Percentiles rank a stretch among this genome's conserved stretches.
phyloP scores from a whole-genome alignment of 208 protist species.

The Leishmania aethiopica region DNA sequence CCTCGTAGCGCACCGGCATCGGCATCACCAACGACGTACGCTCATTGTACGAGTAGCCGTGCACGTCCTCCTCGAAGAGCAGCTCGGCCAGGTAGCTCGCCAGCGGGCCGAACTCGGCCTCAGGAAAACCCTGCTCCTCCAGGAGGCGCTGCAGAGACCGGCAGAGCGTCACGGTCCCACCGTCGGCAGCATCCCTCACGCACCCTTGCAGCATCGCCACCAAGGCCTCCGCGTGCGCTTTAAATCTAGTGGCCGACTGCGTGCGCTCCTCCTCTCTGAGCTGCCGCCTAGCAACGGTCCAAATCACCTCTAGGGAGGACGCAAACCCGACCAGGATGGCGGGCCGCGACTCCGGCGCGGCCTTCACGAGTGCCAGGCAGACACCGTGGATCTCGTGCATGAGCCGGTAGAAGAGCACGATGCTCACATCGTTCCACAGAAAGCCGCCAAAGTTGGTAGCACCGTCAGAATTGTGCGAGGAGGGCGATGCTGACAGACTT shows the following conservation, averaged over 20 bases:
- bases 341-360: neutral
- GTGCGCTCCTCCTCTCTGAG: constrained; percentile 21
- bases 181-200: constrained; percentile 7
- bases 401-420: constrained; percentile 56
- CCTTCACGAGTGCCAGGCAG: constrained; percentile 16
- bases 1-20: constrained; percentile 68
- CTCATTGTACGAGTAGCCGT: constrained; percentile 80
- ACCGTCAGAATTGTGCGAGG: constrained; percentile 10
- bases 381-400: constrained; percentile 34
- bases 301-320: constrained; percentile 15
- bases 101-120: constrained; percentile 53
- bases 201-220: constrained; percentile 1
- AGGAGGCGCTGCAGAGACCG: constrained; percentile 44
- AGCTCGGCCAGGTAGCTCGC: constrained; percentile 35
- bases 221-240: constrained; percentile 9
- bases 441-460: constrained; percentile 50
- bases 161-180: constrained; percentile 22
- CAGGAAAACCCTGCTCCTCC: constrained; percentile 72
- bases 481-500: neutral
- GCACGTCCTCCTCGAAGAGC: constrained; percentile 38
- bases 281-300: constrained; percentile 25
- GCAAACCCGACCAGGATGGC: neutral
- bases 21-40: constrained; percentile 44
- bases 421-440: constrained; percentile 74
- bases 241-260: constrained; percentile 2